phyloP scores from a whole-genome alignment of 768 basidiomycete genomes.

The Mycena vulgaris region DNA sequence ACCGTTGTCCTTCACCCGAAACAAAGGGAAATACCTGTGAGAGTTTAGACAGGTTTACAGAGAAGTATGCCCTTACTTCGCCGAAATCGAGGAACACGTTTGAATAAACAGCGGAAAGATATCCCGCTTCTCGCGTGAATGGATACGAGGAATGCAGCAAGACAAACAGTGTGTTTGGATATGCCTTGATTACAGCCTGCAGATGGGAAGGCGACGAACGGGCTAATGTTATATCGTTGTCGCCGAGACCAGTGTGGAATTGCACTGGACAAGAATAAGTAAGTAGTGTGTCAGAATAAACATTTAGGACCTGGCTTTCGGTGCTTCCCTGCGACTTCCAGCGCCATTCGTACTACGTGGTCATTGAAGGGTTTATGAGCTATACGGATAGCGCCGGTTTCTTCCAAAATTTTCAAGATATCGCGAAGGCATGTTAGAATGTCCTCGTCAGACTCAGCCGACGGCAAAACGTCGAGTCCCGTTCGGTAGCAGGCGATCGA shows the following conservation, averaged over 20 bases:
- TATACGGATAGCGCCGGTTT: conserved; percentile 63
- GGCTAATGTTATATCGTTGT: conserved; percentile 74
- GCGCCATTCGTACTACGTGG: conserved; percentile 68
- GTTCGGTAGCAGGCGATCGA: conserved; percentile 86
- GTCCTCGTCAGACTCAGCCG: conserved; percentile 44
- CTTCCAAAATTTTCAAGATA: conserved; percentile 53
- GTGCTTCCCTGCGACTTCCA: conserved; percentile 66
- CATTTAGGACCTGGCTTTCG: conserved; percentile 76
- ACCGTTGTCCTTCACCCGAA: conserved; percentile 73
- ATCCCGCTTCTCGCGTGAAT: conserved; percentile 83
- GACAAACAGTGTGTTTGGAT: conserved; percentile 72
- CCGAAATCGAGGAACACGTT: conserved; percentile 89
- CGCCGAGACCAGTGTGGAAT: conserved; percentile 89
- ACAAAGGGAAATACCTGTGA: conserved; percentile 77
- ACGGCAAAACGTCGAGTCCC: conserved; percentile 69
- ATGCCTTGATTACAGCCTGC: conserved; percentile 78
- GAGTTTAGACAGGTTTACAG: not conserved
- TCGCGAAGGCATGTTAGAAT: conserved; percentile 49
- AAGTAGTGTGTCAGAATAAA: conserved; percentile 1
- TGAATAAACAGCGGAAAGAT: conserved; percentile 77
- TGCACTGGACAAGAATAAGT: conserved; percentile 67
- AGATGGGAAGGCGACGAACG: conserved; percentile 76
- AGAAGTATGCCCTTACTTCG: conserved; percentile 57
- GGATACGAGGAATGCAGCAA: conserved; percentile 87
- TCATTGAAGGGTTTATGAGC: conserved; percentile 78